Evolutionary conservation across 345 rosid genomes (phyloP), one percentile per base, ranked within the genome.

Genomic region (Acer negundo): DNA sequence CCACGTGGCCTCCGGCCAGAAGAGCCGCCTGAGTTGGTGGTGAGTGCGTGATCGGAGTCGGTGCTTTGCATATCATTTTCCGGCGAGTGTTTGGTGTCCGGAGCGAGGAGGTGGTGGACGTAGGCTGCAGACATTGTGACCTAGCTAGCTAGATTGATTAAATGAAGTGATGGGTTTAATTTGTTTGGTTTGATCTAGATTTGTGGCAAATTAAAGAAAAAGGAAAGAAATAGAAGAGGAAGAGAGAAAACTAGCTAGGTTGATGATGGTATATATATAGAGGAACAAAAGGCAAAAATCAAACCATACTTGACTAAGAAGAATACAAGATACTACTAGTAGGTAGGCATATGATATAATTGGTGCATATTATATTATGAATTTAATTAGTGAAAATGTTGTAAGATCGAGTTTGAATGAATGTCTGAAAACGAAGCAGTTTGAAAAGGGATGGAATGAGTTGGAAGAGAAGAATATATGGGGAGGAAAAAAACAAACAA

Each of bases 1-100:
- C 97, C 97, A 42, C 97, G 89, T 19, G 93, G 90, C 28, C 94
- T 83, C 16, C 90, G 90, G 10, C 85, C 86, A 0, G 31, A 28
- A 28, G 31, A 28, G 31, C 31, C 31, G 31, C 31, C 31, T 28
- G 86, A 81, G 51, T 80, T 65, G 53, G 86, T 79, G 71, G 77
- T 80, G 58, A 85, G 79, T 28, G 83, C 88, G 7, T 53, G 58
- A 16, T 80, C 90, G 6, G 74, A 75, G 59, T 86, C 84, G 46
- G 82, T 80, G 74, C 79, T 70, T 73, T 82, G 81, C 63, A 59
- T 59, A 71, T 74, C 51, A 75, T 80, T 79, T 61, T 86, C 90
- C 56, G 82, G 74, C 24, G 82, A 73, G 77, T 77, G 19, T 78
- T n/a, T 28, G 23, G 79, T 19, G 47, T 71, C 83, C 77, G 85